phyloP scores from a whole-genome alignment of 2,329 filamentous ascomycete genomes.

The Ceratocystis huliohia region DNA sequence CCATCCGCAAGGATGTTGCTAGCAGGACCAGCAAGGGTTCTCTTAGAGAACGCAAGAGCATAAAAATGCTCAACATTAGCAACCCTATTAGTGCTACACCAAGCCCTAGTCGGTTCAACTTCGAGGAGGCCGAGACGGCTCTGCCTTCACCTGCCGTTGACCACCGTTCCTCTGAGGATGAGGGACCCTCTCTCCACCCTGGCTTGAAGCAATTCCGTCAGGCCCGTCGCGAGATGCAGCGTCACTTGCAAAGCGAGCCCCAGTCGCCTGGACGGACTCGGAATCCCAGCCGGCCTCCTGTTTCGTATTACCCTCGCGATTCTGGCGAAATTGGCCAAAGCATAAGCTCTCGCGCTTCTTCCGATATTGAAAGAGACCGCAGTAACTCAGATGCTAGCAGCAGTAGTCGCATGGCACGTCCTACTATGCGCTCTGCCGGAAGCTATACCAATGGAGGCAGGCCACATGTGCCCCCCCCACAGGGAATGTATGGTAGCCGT shows the following conservation, averaged over 20 bases:
- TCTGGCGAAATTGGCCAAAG: constrained; percentile 24
- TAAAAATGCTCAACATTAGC: constrained; percentile 48
- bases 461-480: constrained; percentile 3
- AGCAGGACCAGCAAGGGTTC: constrained; percentile 57
- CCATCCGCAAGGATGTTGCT: constrained; percentile 34
- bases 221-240: constrained; percentile 44
- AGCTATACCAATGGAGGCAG: constrained; percentile 11
- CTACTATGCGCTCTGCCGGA: constrained; percentile 12
- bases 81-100: constrained; percentile 32
- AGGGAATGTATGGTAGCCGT: constrained; percentile 19
- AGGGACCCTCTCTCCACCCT: constrained; percentile 33
- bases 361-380: constrained; percentile 35
- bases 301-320: constrained; percentile 31
- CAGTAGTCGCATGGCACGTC: constrained; percentile 28
- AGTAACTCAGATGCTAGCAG: constrained; percentile 45
- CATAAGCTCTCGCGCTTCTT: constrained; percentile 25
- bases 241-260: constrained; percentile 36
- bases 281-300: constrained; percentile 35
- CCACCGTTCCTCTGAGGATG: constrained; percentile 29
- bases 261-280: constrained; percentile 37
- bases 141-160: constrained; percentile 20
- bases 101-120: constrained; percentile 27
- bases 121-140: constrained; percentile 24
- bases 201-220: constrained; percentile 46
- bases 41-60: constrained; percentile 45